A percentile compares a stretch with the other conserved stretches of the same genome.
Evolutionary conservation across 2,329 filamentous ascomycete species (phyloP).

Genomic region (Aspergillus fischeri): DNA sequence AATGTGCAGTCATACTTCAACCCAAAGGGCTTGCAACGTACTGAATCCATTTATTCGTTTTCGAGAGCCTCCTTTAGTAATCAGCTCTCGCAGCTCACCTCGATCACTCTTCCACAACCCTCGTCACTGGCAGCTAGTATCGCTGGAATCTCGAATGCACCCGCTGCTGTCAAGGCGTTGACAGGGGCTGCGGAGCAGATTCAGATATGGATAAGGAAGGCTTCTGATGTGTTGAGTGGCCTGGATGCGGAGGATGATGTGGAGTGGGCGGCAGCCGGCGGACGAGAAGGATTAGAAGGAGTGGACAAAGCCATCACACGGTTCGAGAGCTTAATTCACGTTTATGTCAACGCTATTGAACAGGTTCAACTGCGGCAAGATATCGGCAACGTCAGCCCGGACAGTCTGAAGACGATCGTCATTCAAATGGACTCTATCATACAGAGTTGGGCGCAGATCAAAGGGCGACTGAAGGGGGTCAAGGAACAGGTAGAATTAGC

Average conservation of each 20-base stretch:
- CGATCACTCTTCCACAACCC: slow-evolving; percentile 82
- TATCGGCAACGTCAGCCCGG: slow-evolving; percentile 64
- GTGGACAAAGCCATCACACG: slow-evolving; percentile 68
- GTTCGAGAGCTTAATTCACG: slow-evolving; percentile 85
- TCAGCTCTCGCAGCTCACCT: slow-evolving; percentile 87
- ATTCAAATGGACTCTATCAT: slow-evolving; percentile 86
- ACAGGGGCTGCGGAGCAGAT: slow-evolving; percentile 90
- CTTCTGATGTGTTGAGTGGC: slow-evolving; percentile 80
- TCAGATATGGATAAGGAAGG: slow-evolving; percentile 87
- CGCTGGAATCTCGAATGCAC: slow-evolving; percentile 76
- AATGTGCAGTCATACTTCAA: slow-evolving; percentile 42
- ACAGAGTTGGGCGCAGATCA: slow-evolving; percentile 78
- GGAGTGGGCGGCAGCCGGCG: slow-evolving; percentile 89
- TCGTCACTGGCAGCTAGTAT: slow-evolving; percentile 79
- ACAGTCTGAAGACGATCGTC: slow-evolving; percentile 71
- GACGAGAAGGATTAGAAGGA: slow-evolving; percentile 52
- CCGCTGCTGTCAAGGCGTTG: slow-evolving; percentile 76
- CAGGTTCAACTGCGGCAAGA: slow-evolving; percentile 77
- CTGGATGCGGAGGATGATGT: slow-evolving; percentile 95
- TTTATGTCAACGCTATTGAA: slow-evolving; percentile 93
- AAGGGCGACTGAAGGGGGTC: slow-evolving; percentile 69
- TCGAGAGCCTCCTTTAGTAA: slow-evolving; percentile 89
- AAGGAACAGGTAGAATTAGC: slow-evolving; percentile 92
- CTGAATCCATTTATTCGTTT: slow-evolving; percentile 89
- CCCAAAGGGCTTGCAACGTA: slow-evolving; percentile 51